These are phyloP conservation scores for Tagetes erecta DNA, from an alignment of 129 eudicot genomes.

Conservation along the genomic window DNA sequence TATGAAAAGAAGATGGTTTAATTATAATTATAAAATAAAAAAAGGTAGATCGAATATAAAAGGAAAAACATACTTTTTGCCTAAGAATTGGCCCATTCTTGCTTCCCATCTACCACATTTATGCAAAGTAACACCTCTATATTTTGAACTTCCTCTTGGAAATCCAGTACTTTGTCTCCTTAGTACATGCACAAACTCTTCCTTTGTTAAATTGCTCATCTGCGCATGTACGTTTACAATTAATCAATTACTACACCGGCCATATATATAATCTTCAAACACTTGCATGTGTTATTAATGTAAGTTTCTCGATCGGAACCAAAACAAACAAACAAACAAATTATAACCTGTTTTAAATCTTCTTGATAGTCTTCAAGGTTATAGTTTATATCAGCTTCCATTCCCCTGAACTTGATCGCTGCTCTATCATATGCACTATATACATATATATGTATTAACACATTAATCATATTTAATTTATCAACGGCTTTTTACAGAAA, in stretches of 20 bases:
- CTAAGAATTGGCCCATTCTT: slow-evolving; percentile 99
- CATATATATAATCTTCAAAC: too few relatives aligned
- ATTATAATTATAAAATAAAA: slow-evolving; percentile 14
- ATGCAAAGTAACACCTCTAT: slow-evolving; percentile 94
- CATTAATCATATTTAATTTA: too few relatives aligned
- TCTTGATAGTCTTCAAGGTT: slow-evolving; percentile 73
- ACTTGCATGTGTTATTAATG: too few relatives aligned
- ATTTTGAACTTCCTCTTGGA: slow-evolving; percentile 94
- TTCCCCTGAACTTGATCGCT: slow-evolving; percentile 86
- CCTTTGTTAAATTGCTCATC: slow-evolving; percentile 94
- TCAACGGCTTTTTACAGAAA: background rate
- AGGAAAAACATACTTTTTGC: slow-evolving; percentile 81
- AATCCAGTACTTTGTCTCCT: slow-evolving; percentile 98
- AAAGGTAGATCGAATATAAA: slow-evolving; percentile 16
- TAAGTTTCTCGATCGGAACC: background rate
- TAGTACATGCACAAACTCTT: slow-evolving; percentile 98
- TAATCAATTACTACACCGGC: too few relatives aligned
- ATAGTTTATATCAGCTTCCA: slow-evolving; percentile 86
- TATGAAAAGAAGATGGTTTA: slow-evolving; percentile 18
- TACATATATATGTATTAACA: background rate
- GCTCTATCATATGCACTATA: slow-evolving; percentile 90
- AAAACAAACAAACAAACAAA: slow-evolving; percentile 19
- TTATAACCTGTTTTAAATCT: slow-evolving; percentile 84
- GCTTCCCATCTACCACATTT: slow-evolving; percentile 99
- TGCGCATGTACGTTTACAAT: slow-evolving; percentile 33